A percentile compares a stretch with the other conserved stretches of the same genome.
phyloP scores from a whole-genome alignment of 495 filamentous ascomycete genomes.

The Neurospora sp. region DNA sequence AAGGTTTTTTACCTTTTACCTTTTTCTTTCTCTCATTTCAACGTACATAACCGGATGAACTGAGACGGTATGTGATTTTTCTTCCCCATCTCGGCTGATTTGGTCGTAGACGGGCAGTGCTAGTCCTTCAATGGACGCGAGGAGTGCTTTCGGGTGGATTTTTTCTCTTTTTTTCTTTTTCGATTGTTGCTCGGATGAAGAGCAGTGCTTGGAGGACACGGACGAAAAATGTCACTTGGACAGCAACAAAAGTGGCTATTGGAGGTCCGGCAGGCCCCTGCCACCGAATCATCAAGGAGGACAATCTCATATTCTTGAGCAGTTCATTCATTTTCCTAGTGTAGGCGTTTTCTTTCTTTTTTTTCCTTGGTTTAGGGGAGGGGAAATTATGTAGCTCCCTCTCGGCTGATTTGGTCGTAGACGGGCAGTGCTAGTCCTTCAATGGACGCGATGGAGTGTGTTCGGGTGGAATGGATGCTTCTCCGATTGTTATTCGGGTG shows the following conservation, averaged over 20 bases:
- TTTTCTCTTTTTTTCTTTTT: neutral
- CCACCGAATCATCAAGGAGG: neutral
- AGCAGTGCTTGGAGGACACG: neutral
- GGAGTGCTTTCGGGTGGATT: neutral
- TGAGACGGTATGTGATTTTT: no score
- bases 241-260: neutral
- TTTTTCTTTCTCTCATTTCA: no score
- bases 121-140: neutral
- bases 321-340: neutral
- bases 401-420: neutral
- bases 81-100: neutral
- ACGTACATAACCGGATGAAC: no score
- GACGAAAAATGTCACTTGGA: neutral
- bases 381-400: neutral
- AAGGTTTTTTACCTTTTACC: no score
- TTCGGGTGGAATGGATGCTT: neutral
- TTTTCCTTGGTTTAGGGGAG: neutral
- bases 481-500: no score
- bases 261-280: neutral
- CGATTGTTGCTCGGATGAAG: neutral
- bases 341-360: neutral
- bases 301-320: no score
- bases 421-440: neutral
- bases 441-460: neutral
- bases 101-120: neutral